A percentile compares a stretch with the other conserved stretches of the same genome.
These are phyloP conservation scores for Penicillium sp. DNA, from an alignment of 2,329 filamentous ascomycete species.

Conservation along the genomic window DNA sequence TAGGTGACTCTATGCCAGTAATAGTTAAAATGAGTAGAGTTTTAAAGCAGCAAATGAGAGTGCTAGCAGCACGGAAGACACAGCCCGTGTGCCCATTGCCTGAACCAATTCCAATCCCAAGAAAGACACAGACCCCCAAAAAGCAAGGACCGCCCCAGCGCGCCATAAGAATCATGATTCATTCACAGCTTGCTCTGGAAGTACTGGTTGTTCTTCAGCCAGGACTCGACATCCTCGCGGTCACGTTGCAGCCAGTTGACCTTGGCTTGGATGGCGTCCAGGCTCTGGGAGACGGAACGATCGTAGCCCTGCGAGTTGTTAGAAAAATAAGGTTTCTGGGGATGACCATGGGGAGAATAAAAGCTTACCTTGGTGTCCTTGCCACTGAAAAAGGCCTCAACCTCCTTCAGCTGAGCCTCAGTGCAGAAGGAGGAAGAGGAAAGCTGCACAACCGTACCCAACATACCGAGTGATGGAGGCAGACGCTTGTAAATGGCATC, in stretches of 20 bases:
- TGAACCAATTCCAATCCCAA: background rate
- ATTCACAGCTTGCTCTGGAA: conserved; percentile 42
- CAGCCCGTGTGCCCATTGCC: conserved; percentile 1
- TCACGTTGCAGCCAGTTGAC: conserved; percentile 78
- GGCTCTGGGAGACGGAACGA: conserved; percentile 83
- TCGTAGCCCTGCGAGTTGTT: conserved; percentile 65
- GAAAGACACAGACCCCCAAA: background rate
- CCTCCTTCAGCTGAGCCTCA: conserved; percentile 71
- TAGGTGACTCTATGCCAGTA: conserved; percentile 1
- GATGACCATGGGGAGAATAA: background rate
- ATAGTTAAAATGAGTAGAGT: conserved; percentile 2
- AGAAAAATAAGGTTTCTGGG: conserved; percentile 10
- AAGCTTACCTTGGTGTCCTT: conserved; percentile 72
- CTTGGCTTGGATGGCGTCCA: conserved; percentile 83
- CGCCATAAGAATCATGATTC: background rate
- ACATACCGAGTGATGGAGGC: conserved; percentile 82
- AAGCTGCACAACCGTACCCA: conserved; percentile 80
- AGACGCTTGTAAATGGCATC: conserved; percentile 77
- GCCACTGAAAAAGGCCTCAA: conserved; percentile 77
- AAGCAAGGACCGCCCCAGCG: background rate
- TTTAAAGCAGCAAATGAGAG: background rate
- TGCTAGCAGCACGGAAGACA: background rate
- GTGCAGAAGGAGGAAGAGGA: conserved; percentile 79
- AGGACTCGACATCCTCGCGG: conserved; percentile 71
- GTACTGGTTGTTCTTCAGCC: conserved; percentile 69